phyloP scores from a whole-genome alignment of 2,329 filamentous ascomycete genomes.

The Ophiognomonia clavigignenti-juglandacearum region DNA sequence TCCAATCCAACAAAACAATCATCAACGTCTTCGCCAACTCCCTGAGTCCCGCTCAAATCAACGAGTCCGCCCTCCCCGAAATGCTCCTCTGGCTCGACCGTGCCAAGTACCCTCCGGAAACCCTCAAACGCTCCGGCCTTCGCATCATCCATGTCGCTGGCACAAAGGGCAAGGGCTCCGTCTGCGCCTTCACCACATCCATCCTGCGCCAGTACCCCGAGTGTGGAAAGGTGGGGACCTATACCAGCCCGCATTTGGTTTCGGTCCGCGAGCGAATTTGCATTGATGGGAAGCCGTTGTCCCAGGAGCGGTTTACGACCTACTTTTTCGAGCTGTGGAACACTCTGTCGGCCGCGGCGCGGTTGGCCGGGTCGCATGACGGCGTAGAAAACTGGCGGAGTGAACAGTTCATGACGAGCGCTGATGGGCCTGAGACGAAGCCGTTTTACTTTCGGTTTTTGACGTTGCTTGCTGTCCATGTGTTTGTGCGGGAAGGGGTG shows the following conservation, averaged over 20 bases:
- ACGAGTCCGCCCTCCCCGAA: slow-evolving; percentile 72
- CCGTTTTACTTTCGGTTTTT: slow-evolving; percentile 54
- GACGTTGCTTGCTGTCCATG: slow-evolving; percentile 62
- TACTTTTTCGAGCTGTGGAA: slow-evolving; percentile 89
- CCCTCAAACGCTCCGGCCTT: slow-evolving; percentile 22
- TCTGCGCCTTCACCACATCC: slow-evolving; percentile 75
- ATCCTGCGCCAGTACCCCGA: slow-evolving; percentile 53
- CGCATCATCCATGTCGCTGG: slow-evolving; percentile 77
- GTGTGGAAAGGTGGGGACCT: slow-evolving; percentile 59
- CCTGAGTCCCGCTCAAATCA: slow-evolving; percentile 50
- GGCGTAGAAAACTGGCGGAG: no score
- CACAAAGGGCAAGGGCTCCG: slow-evolving; percentile 92
- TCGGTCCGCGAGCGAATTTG: slow-evolving; percentile 81
- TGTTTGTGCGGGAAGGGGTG: slow-evolving; percentile 59
- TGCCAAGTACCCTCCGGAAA: slow-evolving; percentile 60
- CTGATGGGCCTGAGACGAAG: slow-evolving; percentile 30
- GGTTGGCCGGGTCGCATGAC: slow-evolving; percentile 21
- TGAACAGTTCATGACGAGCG: slow-evolving; percentile 10
- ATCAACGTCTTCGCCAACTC: slow-evolving; percentile 41
- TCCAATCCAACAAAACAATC: slow-evolving; percentile 75
- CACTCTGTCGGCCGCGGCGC: slow-evolving; percentile 30
- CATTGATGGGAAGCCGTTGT: slow-evolving; percentile 68
- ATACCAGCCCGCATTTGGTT: slow-evolving; percentile 81
- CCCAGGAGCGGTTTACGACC: slow-evolving; percentile 61
- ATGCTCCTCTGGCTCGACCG: slow-evolving; percentile 73